Evolutionary conservation across 331 rosid genomes (phyloP), one percentile per base, ranked within the genome.

Genomic region (Pyrus hybrid): DNA sequence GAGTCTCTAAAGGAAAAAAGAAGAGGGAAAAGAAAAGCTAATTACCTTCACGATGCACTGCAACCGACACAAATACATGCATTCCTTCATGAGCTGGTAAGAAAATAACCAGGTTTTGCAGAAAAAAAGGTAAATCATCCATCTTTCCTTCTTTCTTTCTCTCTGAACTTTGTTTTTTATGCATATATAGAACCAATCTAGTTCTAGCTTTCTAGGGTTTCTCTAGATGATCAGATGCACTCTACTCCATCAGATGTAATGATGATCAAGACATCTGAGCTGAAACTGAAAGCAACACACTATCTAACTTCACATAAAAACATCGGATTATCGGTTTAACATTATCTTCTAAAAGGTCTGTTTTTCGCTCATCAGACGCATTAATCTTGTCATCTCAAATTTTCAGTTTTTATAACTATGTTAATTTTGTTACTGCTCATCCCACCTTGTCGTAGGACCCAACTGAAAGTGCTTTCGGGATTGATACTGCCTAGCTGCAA

Each of bases 401-500:
- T 72, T 49, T 70, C 33, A 18, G 12, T 33, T 43, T 35, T 7
- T 20, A 45, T 25, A 41, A 53, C 18, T 14, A 1, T 3, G 10
- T 62, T 14, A 13, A 3, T 21, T 62, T 32, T 70, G 23, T 14
- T 20, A 22, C 57, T 51, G 29, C 6, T 58, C 7, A 21, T 0
- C 8, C 68, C 43, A 64, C 45, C 29, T 41, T 35, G 13, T 72
- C 23, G 76, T 62, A 53, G 72, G 67, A 57, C 77, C 80, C 66
- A 61, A 47, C 66, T 78, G 75, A 71, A 43, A 73, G 60, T 89
- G 75, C 66, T 85, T 83, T 86, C 66, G 85, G 21, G 77, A 79
- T 78, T 78, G 74, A 80, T 67, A 6, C 47, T 72, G 45, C 77
- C 71, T 72, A 45, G 80, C 73, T 86, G 86, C 87, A 85, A 79